Conservation (phyloP, 345 rosid species). For the Abelmoschus esculentus region DNA sequence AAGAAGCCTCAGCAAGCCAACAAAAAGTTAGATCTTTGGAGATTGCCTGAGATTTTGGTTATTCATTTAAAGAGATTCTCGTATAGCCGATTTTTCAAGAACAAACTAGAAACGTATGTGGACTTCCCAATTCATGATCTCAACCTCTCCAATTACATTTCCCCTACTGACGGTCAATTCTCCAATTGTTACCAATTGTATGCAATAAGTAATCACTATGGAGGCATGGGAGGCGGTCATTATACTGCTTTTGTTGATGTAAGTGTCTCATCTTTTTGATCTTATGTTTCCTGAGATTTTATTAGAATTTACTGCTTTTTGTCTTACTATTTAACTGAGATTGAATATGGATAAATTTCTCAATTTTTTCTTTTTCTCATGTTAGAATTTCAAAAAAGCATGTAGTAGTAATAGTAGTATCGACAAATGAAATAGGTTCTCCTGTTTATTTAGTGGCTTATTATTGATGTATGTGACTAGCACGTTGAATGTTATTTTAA, state of each 20-base stretch:
- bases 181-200: constrained; percentile 39
- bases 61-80: constrained; percentile 69
- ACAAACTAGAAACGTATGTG: constrained; percentile 59
- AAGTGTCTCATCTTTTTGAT: constrained; percentile 24
- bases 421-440: neutral
- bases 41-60: constrained; percentile 58
- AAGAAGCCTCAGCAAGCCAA: constrained; percentile 54
- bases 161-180: constrained; percentile 24
- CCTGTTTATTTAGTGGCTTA: neutral
- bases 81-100: constrained; percentile 43
- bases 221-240: constrained; percentile 74
- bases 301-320: neutral
- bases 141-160: constrained; percentile 48
- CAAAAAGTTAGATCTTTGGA: constrained; percentile 72
- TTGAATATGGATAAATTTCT: no score
- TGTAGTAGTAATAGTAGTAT: neutral
- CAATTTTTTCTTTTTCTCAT: neutral
- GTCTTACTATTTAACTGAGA: neutral
- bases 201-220: constrained; percentile 59
- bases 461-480: neutral
- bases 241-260: constrained; percentile 63
- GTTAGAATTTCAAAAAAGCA: neutral
- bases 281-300: neutral
- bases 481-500: neutral
- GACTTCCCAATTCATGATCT: constrained; percentile 59